Evolutionary conservation across 176 grass and related monocot species (phyloP).

Genomic region (Coix lacrymajobi): DNA sequence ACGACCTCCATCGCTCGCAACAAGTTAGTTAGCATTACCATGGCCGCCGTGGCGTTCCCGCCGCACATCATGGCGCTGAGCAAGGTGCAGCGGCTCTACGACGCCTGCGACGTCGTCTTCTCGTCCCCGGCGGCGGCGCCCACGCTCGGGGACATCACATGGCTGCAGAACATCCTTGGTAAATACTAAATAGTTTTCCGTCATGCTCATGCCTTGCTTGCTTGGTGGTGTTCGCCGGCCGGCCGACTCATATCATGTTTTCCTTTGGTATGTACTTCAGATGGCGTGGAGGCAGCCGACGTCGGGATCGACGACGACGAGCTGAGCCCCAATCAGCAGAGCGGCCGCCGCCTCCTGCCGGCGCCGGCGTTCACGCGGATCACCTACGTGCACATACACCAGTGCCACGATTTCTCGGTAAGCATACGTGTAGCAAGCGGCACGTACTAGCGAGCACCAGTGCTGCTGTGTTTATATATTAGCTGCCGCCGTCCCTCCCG

Average conservation of each 20-base stretch:
- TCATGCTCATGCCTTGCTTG: neutral
- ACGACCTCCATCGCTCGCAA: no score
- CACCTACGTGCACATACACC: conserved; percentile 74
- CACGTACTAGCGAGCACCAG: no score
- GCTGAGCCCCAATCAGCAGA: neutral
- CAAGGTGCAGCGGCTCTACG: conserved; percentile 75
- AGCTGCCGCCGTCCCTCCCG: no score
- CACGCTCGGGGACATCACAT: conserved; percentile 30
- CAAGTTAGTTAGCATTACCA: neutral
- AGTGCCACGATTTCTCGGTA: conserved; percentile 82
- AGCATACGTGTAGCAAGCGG: no score
- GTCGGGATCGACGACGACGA: conserved; percentile 79
- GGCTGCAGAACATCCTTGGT: conserved; percentile 68
- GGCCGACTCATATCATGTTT: no score
- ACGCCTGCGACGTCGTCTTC: conserved; percentile 66
- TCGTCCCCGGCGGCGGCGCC: conserved; percentile 19
- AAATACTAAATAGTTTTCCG: neutral
- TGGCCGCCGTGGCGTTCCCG: conserved; percentile 27
- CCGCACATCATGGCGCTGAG: conserved; percentile 31
- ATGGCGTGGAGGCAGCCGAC: conserved; percentile 53
- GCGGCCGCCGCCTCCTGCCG: conserved; percentile 24
- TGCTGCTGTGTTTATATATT: no score
- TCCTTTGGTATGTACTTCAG: neutral
- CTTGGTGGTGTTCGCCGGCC: neutral
- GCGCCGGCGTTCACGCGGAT: conserved; percentile 48